A percentile compares a stretch with the other conserved stretches of the same genome.
Evolutionary conservation across 1,139 yeast genomes (phyloP).

Genomic region (Petasospora rhodanensis): DNA sequence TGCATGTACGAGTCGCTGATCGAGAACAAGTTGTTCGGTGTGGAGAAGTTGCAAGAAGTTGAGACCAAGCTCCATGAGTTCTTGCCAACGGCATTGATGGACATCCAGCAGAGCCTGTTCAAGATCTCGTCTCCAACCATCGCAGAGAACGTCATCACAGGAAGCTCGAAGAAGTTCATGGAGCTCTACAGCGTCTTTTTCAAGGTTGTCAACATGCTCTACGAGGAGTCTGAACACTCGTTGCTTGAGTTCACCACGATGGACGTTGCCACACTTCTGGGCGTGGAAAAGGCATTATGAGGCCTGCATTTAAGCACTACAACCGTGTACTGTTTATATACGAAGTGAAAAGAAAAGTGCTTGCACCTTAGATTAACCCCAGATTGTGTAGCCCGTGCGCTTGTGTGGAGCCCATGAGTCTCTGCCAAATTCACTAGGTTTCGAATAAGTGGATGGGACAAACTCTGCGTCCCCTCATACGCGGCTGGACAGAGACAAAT

Average conservation of each 20-base stretch:
- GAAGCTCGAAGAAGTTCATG: constrained; percentile 45
- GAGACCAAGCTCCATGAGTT: constrained; percentile 42
- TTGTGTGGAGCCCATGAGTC: no score
- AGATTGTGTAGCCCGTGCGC: no score
- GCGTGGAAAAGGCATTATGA: no score
- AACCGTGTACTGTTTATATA: no score
- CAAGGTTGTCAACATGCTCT: constrained; percentile 33
- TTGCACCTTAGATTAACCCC: no score
- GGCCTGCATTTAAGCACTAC: no score
- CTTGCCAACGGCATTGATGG: constrained; percentile 60
- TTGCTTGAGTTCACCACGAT: constrained; percentile 48
- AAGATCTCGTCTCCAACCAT: constrained; percentile 60
- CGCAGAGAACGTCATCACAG: constrained; percentile 49
- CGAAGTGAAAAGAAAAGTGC: no score
- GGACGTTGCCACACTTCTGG: constrained; percentile 63
- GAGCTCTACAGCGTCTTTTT: constrained; percentile 52
- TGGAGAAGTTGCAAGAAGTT: constrained; percentile 42
- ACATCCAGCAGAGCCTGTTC: constrained; percentile 49
- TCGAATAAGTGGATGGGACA: no score
- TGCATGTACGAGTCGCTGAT: constrained; percentile 56
- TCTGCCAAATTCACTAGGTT: no score
- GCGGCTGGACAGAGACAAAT: no score
- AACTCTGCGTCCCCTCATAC: no score
- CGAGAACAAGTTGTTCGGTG: constrained; percentile 57
- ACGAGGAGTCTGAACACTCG: constrained; percentile 28